phyloP scores from a whole-genome alignment of 1,284 basidiomycete species.

The Neolentinus lepideus region DNA sequence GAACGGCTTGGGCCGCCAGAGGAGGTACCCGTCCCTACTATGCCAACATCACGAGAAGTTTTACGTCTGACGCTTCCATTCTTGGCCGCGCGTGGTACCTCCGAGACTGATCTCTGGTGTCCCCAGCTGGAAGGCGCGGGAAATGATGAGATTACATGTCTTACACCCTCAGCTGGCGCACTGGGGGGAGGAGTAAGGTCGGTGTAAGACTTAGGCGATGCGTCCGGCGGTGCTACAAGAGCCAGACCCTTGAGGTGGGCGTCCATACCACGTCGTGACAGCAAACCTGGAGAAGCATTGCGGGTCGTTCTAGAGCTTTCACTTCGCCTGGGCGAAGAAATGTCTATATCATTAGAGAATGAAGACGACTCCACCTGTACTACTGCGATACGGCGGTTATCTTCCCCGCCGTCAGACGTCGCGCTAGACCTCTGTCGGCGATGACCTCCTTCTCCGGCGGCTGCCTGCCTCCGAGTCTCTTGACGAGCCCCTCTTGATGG shows the following conservation, averaged over 20 bases:
- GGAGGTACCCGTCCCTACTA: constrained; percentile 36
- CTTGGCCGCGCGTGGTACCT: constrained; percentile 21
- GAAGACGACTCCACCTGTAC: constrained; percentile 43
- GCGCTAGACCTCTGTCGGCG: constrained; percentile 34
- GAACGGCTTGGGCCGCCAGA: constrained; percentile 16
- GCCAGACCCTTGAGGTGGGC: constrained; percentile 46
- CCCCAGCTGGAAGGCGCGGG: constrained; percentile 14
- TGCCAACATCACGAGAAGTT: constrained; percentile 48
- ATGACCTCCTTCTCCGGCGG: neutral
- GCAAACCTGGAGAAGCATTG: constrained; percentile 22
- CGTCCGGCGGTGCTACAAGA: constrained; percentile 62
- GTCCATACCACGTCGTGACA: constrained; percentile 36
- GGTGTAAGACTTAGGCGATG: constrained; percentile 43
- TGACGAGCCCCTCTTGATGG: constrained; percentile 18
- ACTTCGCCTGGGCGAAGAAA: constrained; percentile 8
- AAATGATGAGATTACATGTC: constrained; percentile 8
- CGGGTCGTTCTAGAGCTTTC: constrained; percentile 16
- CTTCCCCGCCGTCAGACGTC: constrained; percentile 49
- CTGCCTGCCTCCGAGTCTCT: constrained; percentile 19
- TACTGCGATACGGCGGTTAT: constrained; percentile 60
- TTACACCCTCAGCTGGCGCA: constrained; percentile 23
- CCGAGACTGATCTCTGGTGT: constrained; percentile 42
- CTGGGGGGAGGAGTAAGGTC: constrained; percentile 45
- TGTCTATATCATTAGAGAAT: constrained; percentile 16
- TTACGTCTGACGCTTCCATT: constrained; percentile 23